phyloP scores from a whole-genome alignment of 305 asterid genomes.

The Fraxinus albicans region DNA sequence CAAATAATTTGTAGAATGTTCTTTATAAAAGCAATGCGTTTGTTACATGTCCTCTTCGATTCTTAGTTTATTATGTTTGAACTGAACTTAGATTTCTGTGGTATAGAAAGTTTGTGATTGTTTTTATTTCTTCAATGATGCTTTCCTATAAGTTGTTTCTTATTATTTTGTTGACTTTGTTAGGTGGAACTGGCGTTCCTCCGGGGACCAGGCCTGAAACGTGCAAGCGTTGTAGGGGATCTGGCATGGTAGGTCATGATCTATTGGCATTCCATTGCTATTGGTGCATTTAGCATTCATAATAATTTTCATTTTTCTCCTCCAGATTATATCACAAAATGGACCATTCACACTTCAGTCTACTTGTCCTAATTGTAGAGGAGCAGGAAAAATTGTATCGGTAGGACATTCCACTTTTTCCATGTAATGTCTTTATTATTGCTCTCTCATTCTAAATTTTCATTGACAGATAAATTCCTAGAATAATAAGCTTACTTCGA shows the following conservation, averaged over 20 bases:
- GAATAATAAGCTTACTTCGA: neutral
- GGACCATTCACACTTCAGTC: conserved; percentile 68
- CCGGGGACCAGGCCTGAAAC: conserved; percentile 98
- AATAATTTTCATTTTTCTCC: conserved; percentile 20
- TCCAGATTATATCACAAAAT: conserved; percentile 54
- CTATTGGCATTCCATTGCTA: neutral
- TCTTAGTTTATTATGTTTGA: neutral
- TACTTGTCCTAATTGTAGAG: conserved; percentile 69
- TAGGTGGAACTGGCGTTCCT: conserved; percentile 99
- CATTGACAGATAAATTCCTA: neutral
- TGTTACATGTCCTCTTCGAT: neutral
- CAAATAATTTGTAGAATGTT: conserved; percentile 1
- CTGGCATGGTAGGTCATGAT: conserved; percentile 69
- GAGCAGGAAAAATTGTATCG: conserved; percentile 80
- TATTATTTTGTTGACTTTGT: conserved; percentile 17
- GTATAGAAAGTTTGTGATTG: neutral
- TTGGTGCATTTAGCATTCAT: conserved; percentile 9
- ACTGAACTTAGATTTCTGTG: conserved; percentile 15
- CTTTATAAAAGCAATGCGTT: conserved; percentile 5
- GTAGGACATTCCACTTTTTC: conserved; percentile 42
- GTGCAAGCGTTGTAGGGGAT: conserved; percentile 86
- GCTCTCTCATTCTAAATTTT: neutral
- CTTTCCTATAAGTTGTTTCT: conserved; percentile 16
- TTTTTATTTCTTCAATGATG: neutral
- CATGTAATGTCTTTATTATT: conserved; percentile 7